Evolutionary conservation across 2,329 filamentous ascomycete genomes (phyloP).

Genomic region (Penicillium sp.): DNA sequence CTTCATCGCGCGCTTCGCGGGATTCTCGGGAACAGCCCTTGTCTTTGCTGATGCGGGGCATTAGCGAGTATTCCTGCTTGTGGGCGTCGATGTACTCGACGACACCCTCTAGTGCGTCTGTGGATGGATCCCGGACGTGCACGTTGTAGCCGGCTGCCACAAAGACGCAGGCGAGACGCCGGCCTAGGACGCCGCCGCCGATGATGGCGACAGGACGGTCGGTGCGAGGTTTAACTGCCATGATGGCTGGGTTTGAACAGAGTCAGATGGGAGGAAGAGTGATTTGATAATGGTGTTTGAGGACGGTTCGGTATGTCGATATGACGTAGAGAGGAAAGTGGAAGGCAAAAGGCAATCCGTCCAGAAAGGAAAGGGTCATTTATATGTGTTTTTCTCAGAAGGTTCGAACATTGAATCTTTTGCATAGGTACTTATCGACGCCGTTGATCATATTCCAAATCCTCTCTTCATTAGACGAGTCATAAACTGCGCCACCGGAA

Average conservation of each 20-base stretch:
- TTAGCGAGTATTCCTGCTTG: slow-evolving; percentile 34
- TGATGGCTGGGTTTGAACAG: neutral
- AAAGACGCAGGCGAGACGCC: slow-evolving; percentile 43
- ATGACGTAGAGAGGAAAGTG: neutral
- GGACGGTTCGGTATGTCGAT: neutral
- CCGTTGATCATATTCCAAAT: neutral
- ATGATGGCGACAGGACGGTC: slow-evolving; percentile 45
- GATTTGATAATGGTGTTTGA: neutral
- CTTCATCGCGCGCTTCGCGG: neutral
- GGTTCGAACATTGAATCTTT: neutral
- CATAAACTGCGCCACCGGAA: neutral
- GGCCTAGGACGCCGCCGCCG: slow-evolving; percentile 49
- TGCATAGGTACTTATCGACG: neutral
- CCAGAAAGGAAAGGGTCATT: neutral
- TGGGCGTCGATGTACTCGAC: slow-evolving; percentile 41
- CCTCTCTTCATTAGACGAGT: neutral
- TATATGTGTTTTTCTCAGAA: neutral
- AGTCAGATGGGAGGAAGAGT: neutral
- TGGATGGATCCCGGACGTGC: slow-evolving; percentile 34
- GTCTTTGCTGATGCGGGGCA: slow-evolving; percentile 20
- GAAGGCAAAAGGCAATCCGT: neutral
- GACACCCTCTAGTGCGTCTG: slow-evolving; percentile 34
- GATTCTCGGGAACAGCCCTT: neutral
- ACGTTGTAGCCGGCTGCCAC: slow-evolving; percentile 37
- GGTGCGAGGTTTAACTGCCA: slow-evolving; percentile 11